phyloP scores from a whole-genome alignment of 2,329 filamentous ascomycete genomes.

The Onygenales sp. region DNA sequence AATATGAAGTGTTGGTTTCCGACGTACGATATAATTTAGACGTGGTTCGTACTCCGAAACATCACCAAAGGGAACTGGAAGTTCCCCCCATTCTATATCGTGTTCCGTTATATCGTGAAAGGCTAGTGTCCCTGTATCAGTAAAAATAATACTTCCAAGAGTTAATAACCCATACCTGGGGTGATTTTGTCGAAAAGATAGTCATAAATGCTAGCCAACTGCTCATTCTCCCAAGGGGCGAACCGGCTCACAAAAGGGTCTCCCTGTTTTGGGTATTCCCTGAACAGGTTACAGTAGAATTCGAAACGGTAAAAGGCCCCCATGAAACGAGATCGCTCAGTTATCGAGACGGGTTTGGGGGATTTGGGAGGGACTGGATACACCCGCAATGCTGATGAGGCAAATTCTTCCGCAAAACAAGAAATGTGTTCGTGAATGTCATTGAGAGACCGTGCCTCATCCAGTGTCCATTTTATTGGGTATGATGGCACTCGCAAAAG shows the following conservation, averaged over 20 bases:
- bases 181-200: constrained; percentile 9
- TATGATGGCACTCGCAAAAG: background rate
- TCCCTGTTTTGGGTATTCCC: background rate
- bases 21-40: too few species aligned
- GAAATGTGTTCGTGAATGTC: constrained; percentile 4
- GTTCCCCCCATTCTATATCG: constrained; percentile 6
- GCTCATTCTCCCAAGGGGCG: constrained; percentile 15
- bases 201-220: constrained; percentile 14
- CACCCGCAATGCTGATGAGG: constrained; percentile 1
- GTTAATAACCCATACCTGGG: constrained; percentile 3
- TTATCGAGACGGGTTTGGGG: constrained; percentile 1
- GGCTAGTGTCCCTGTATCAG: too few species aligned
- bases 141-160: constrained; percentile 3
- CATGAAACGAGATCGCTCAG: constrained; percentile 8
- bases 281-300: constrained; percentile 12
- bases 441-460: constrained; percentile 3
- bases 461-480: constrained; percentile 6
- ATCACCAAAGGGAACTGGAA: background rate
- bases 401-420: constrained; percentile 9
- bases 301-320: constrained; percentile 13
- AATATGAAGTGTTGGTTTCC: too few species aligned
- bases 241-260: constrained; percentile 10
- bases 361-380: background rate
- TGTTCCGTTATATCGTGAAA: constrained; percentile 5
- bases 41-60: background rate